Conservation (phyloP, 2,329 filamentous ascomycete species). For the Canariomyces notabilis region DNA sequence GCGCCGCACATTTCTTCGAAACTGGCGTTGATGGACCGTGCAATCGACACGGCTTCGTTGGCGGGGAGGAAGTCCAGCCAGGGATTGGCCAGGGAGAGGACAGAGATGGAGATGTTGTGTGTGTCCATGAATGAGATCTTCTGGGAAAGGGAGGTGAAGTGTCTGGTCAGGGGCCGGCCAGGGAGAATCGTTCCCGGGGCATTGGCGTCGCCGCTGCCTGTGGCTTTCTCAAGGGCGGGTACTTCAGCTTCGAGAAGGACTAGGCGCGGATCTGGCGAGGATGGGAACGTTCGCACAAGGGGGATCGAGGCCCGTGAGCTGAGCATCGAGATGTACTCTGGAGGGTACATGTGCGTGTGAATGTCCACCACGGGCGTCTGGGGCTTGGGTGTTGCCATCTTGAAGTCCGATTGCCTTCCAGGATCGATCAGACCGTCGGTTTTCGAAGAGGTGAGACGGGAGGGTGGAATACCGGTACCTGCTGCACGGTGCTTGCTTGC, state of each 20-base stretch:
- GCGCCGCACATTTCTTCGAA: slow-evolving; percentile 66
- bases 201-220: slow-evolving; percentile 48
- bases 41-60: slow-evolving; percentile 57
- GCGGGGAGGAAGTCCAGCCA: slow-evolving; percentile 81
- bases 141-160: slow-evolving; percentile 73
- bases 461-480: background rate
- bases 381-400: too few relatives aligned
- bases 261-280: slow-evolving; percentile 48
- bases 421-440: too few relatives aligned
- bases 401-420: too few relatives aligned
- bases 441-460: too few relatives aligned
- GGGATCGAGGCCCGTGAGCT: slow-evolving; percentile 59
- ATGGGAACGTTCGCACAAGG: slow-evolving; percentile 63
- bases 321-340: slow-evolving; percentile 57
- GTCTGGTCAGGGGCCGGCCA: slow-evolving; percentile 75
- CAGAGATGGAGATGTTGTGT: slow-evolving; percentile 75
- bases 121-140: slow-evolving; percentile 86
- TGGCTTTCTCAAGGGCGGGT: slow-evolving; percentile 30
- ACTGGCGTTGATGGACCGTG: slow-evolving; percentile 68
- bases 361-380: slow-evolving; percentile 52
- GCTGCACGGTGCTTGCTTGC: background rate
- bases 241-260: slow-evolving; percentile 47
- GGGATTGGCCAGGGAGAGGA: slow-evolving; percentile 86
- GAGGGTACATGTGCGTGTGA: slow-evolving; percentile 67
- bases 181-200: too few relatives aligned